Conservation (phyloP, 2,329 filamentous ascomycete genomes). For the Colletotrichum sp. region DNA sequence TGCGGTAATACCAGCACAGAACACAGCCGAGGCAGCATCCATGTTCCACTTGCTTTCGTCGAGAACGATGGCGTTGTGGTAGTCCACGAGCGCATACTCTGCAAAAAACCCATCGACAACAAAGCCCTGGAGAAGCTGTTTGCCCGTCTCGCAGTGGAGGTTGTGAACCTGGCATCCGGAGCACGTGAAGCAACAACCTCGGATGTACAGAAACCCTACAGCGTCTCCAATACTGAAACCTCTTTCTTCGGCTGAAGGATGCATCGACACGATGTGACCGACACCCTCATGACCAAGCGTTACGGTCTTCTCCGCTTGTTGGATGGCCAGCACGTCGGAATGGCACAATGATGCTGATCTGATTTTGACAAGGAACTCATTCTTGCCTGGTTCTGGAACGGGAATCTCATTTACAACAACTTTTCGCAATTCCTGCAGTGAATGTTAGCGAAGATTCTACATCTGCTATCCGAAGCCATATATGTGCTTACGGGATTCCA, state of each 20-base stretch:
- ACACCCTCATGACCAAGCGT: constrained; percentile 51
- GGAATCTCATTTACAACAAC: constrained; percentile 45
- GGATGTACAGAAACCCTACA: constrained; percentile 51
- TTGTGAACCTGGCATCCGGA: constrained; percentile 50
- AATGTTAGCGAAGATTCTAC: not conserved
- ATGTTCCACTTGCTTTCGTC: constrained; percentile 37
- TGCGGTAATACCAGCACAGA: constrained; percentile 55
- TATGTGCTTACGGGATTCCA: constrained; percentile 21
- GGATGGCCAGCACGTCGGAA: constrained; percentile 30
- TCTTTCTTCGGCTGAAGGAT: constrained; percentile 36
- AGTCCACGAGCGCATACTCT: constrained; percentile 51
- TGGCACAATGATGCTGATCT: constrained; percentile 39
- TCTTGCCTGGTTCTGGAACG: constrained; percentile 43
- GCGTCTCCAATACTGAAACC: constrained; percentile 47
- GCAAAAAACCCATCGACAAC: constrained; percentile 48
- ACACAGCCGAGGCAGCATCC: constrained; percentile 43
- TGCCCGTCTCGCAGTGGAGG: constrained; percentile 40
- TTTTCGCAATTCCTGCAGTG: constrained; percentile 25
- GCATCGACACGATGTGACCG: constrained; percentile 43
- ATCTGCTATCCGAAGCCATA: not conserved
- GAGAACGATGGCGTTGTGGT: constrained; percentile 45
- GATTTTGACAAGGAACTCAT: constrained; percentile 43
- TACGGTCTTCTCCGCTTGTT: constrained; percentile 25
- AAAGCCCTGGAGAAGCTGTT: constrained; percentile 46
- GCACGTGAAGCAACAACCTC: constrained; percentile 50